Evolutionary conservation across 2,329 filamentous ascomycete genomes (phyloP).

Genomic region (Stagonosporopsis cucurbitacearum): DNA sequence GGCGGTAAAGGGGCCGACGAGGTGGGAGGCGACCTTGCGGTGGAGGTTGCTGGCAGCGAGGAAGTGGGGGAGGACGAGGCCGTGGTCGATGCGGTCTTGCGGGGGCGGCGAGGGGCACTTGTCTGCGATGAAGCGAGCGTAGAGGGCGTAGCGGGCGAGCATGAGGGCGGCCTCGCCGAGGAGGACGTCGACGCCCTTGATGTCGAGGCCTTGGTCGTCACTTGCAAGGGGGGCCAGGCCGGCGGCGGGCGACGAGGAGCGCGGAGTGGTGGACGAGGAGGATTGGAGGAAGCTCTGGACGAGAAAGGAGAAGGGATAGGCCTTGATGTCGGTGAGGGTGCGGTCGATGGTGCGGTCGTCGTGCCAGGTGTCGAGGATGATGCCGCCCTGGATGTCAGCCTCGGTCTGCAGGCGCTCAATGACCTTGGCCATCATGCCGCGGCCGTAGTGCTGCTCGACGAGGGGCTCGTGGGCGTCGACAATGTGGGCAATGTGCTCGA

Average conservation of each 20-base stretch:
- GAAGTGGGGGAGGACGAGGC: slow-evolving; percentile 73
- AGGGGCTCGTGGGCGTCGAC: slow-evolving; percentile 89
- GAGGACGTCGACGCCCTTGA: slow-evolving; percentile 92
- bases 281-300: slow-evolving; percentile 89
- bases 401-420: slow-evolving; percentile 93
- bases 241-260: slow-evolving; percentile 76
- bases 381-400: slow-evolving; percentile 94
- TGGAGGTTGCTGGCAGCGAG: slow-evolving; percentile 79
- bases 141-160: slow-evolving; percentile 91
- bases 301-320: slow-evolving; percentile 95
- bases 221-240: slow-evolving; percentile 64
- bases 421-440: slow-evolving; percentile 91
- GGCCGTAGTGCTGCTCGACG: slow-evolving; percentile 92
- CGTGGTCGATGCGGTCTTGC: slow-evolving; percentile 62
- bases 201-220: slow-evolving; percentile 92
- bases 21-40: slow-evolving; percentile 76
- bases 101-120: slow-evolving; percentile 68
- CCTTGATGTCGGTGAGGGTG: slow-evolving; percentile 92
- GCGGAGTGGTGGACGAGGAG: slow-evolving; percentile 66
- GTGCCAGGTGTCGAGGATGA: slow-evolving; percentile 93
- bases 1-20: slow-evolving; percentile 82
- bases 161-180: slow-evolving; percentile 89
- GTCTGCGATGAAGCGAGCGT: slow-evolving; percentile 83
- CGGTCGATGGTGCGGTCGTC: slow-evolving; percentile 86
- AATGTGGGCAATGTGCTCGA: slow-evolving; percentile 97